Evolutionary conservation across 768 basidiomycete species (phyloP), one percentile per base, ranked within the genome.

Genomic region (Trametes coccinea): DNA sequence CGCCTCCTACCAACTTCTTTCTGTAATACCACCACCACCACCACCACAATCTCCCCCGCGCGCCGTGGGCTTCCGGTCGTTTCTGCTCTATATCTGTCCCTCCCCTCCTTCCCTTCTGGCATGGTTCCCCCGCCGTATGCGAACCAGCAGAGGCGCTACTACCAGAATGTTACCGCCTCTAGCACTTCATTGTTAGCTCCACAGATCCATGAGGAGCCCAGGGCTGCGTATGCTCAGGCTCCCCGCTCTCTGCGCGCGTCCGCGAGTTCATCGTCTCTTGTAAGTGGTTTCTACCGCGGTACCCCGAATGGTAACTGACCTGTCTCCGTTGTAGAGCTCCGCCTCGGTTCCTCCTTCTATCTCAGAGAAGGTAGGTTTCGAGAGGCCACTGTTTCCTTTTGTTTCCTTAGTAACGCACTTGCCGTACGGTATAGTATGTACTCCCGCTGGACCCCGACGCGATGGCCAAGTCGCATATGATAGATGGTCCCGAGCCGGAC

Each of bases 371-470:
- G 72, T 73, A 49, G 29, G 65, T 33, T 30, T 6, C 17, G 9
- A 27, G 7, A 8, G 34, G 34, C 14, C 8, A 41, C 2, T 2
- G 29, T 17, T 34, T 14, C 5, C 40, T 16, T n/a, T 2, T 2
- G 29, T 17, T 34, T 14, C 5, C 40, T 16, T n/a, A 17, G 6
- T 27, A 14, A 47, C 44, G 11, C 17, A 30, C 27, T 56, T 1
- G 33, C 31, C 16, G 22, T 37, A 31, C 46, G 16, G n/a, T 43
- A 3, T 53, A 90, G 89, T 89, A 82, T 68, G 81, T 85, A 9
- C 76, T 91, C 16, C 77, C 85, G 2, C 79, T 85, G 11, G 89
- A 92, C 67, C 88, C 88, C 13, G 79, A 82, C 16, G 75, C 76
- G 27, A 90, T 89, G 89, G 86, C 87, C 41, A 34, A 31, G 37